Evolutionary conservation across 116 monocot species (phyloP), one percentile per base, ranked within the genome.

Genomic region (Dioscorea cayenensis): DNA sequence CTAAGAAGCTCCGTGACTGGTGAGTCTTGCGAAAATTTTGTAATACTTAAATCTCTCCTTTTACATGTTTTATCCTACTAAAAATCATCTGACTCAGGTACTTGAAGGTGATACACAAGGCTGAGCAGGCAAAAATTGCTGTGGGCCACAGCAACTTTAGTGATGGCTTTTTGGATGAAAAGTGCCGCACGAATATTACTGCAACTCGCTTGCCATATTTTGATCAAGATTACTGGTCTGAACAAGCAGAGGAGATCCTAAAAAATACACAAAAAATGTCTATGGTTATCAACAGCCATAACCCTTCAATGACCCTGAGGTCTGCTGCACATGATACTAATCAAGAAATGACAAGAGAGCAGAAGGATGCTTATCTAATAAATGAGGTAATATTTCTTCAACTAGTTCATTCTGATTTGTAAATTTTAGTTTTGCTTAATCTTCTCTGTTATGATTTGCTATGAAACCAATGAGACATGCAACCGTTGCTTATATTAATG

Each of bases 1-100:
- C 77, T 48, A 74, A 80, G 35, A 84, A 84, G 60, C 84, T 84
- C 69, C 76, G 84, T 52, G 60, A 72, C 60, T 84, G 84, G 84
- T 84, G 36, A 17, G 82, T 78, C 22, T 66, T 55, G 43, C 11
- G 43, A 12, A 55, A 11, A 55, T 55, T 55, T n/a, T 55, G 10
- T 55, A 7, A 48, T 60, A 32, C 19, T 43, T 64, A 19, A 72
- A 4, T 28, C 50, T 7, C 10, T 14, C 4, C 17, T 6, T 50
- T 62, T 60, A 27, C 2, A 36, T 52, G 21, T 17, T 25, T 64
- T 29, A 66, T 0, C 27, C 1, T 49, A 2, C 5, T 77, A 8
- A 20, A 19, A 68, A 38, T 49, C 35, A 66, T 64, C 49, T 59
- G 28, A 36, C 6, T 60, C 66, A 84, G 84, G 84, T 84, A 84